Percentiles rank a stretch among this genome's conserved stretches.
Evolutionary conservation across 306 rosid species (phyloP).

Genomic region (Trichosanthes truncata): DNA sequence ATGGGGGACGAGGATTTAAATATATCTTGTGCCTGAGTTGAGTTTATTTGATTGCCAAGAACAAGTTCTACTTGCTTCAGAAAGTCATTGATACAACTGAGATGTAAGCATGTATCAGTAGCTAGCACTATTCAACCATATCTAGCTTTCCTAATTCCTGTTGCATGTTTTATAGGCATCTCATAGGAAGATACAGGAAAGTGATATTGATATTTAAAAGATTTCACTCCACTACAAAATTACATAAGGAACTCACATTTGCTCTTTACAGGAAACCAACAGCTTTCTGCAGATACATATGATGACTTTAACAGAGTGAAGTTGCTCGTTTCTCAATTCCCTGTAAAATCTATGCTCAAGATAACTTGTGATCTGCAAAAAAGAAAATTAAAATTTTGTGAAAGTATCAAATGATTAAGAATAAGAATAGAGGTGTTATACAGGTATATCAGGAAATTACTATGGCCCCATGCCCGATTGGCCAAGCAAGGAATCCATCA

Average conservation of each 20-base stretch:
- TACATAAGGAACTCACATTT: slow-evolving; percentile 55
- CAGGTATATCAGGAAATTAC: neutral
- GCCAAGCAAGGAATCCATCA: neutral
- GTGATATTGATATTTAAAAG: neutral
- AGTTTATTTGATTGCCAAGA: neutral
- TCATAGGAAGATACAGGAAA: neutral
- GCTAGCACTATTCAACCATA: neutral
- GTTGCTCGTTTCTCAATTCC: slow-evolving; percentile 67
- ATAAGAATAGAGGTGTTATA: neutral
- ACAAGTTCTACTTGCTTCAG: neutral
- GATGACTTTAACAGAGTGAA: slow-evolving; percentile 60
- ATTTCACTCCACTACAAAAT: neutral
- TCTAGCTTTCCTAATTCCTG: neutral
- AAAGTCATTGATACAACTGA: neutral
- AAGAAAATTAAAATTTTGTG: neutral
- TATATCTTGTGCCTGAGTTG: neutral
- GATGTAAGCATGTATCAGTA: neutral
- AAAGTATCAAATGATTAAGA: neutral
- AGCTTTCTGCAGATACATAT: slow-evolving; percentile 64
- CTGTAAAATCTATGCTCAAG: slow-evolving; percentile 75
- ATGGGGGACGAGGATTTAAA: neutral
- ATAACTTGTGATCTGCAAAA: slow-evolving; percentile 60
- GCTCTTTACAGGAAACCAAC: slow-evolving; percentile 59
- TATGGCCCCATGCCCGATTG: neutral
- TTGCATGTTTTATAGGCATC: neutral